Evolutionary conservation across 768 basidiomycete species (phyloP).

Genomic region (Tulasnella calospora): DNA sequence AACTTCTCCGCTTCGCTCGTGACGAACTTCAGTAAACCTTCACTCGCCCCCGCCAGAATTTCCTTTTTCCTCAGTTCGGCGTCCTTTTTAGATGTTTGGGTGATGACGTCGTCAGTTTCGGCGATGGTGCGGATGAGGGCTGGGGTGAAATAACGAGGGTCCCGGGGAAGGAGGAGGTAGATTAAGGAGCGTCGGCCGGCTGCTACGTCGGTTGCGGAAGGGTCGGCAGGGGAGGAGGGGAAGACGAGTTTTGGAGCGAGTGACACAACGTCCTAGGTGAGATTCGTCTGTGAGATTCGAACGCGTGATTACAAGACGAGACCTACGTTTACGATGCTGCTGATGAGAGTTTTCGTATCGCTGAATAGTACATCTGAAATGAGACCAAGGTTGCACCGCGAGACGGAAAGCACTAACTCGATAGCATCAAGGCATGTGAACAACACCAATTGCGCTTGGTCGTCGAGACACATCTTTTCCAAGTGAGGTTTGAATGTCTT

Average conservation of each 20-base stretch:
- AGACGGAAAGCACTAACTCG: conserved; percentile 53
- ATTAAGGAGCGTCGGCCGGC: conserved; percentile 71
- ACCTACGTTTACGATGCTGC: conserved; percentile 56
- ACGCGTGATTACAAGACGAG: too few species aligned
- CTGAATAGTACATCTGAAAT: conserved; percentile 39
- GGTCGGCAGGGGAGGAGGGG: conserved; percentile 48
- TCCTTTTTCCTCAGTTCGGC: conserved; percentile 58
- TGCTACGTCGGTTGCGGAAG: conserved; percentile 2
- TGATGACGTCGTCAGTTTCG: conserved; percentile 64
- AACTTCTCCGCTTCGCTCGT: conserved; percentile 55
- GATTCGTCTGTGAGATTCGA: not conserved
- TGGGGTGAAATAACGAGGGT: conserved; percentile 82
- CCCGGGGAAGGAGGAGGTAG: conserved; percentile 77
- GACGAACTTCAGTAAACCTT: conserved; percentile 67
- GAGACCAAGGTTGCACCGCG: not conserved
- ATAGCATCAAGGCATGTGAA: conserved; percentile 87
- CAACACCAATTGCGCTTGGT: conserved; percentile 83
- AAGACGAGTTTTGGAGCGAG: conserved; percentile 53
- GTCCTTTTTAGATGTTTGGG: conserved; percentile 82
- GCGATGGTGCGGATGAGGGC: conserved; percentile 65
- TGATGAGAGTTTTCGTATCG: conserved; percentile 84
- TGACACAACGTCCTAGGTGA: conserved; percentile 51
- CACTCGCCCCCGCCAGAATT: conserved; percentile 66
- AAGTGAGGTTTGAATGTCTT: conserved; percentile 87
- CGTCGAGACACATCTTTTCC: conserved; percentile 80